Base-by-base conservation (phyloP, 2,329 filamentous ascomycete genomes). In the Aspergillus chevalieri region DNA sequence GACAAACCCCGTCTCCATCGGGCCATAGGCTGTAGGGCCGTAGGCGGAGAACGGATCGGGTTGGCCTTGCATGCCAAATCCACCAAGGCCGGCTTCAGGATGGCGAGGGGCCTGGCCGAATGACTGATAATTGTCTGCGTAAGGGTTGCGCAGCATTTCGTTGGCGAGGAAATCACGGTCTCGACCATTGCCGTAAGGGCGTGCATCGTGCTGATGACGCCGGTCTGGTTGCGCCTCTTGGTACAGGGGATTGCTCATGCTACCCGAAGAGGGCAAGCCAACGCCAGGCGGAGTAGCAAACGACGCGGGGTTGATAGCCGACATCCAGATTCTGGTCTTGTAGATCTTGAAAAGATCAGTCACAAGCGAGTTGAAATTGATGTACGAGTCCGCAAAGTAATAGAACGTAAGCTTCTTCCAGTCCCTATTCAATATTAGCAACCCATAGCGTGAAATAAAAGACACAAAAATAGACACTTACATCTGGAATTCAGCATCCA, bases 241-340 rank as follows among this genome's bases (percentile, higher is more conserved):
- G 44, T 65, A 67, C 49, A 63, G 83, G 73, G 78, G 79, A n/a
- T 87, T 78, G 21, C 83, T 82, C 21, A 83, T 84, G 7, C 81
- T 81, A 54, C 82, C 84, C 1, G 85, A 83, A 2, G 84, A 82
- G 65, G 85, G 84, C 19, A 90, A 74, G 22, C 86, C 86, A 44
- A 88, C 76, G 3, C 83, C 83, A 15, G 87, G 86, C 54, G 65
- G 65, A 1, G 84, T 91, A 21, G 87, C 87, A 68, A 97, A 96
- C 0, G 92, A 96, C 4, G 92, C 93, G 6, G 93, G 93, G 66
- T 98, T 98, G 69, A 98, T 95, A 3, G 93, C 93, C 4, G 92
- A 97, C 89, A 98, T 95, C 93, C 93, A 98, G 62, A 98, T 98
- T 60, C 94, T 84, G 19, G 92, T 95, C 76, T 98, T 98, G 79